Conservation (phyloP, 2,329 filamentous ascomycete species). For the Magnaporthiopsis incrustans region DNA sequence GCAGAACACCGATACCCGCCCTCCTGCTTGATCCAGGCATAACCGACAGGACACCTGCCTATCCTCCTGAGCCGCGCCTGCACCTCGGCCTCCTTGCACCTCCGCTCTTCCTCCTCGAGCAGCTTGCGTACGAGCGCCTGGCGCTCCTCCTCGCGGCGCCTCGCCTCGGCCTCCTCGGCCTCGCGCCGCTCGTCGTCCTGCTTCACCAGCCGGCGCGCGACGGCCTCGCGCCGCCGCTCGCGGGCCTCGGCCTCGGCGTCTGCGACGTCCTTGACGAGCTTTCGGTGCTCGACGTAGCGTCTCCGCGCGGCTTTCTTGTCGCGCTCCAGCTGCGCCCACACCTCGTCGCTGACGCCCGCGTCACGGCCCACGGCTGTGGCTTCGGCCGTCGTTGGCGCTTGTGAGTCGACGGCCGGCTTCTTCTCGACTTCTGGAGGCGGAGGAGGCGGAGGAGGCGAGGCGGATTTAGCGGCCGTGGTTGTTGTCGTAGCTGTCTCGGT, state of each 20-base stretch:
- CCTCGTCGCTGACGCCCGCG: constrained; percentile 46
- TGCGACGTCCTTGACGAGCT: constrained; percentile 21
- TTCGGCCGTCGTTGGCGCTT: no score
- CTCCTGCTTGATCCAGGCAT: constrained; percentile 50
- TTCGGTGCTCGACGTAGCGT: constrained; percentile 27
- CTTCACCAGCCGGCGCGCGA: constrained; percentile 27
- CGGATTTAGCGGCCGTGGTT: not conserved
- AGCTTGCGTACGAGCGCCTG: constrained; percentile 29
- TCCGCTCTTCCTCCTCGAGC: constrained; percentile 28
- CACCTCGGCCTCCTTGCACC: constrained; percentile 29
- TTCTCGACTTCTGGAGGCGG: not conserved
- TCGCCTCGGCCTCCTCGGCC: constrained; percentile 19
- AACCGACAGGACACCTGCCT: constrained; percentile 52
- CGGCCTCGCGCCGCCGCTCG: constrained; percentile 25
- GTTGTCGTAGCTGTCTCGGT: not conserved
- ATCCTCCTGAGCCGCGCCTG: constrained; percentile 36
- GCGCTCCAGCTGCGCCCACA: constrained; percentile 52
- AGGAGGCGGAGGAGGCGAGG: not conserved
- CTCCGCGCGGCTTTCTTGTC: constrained; percentile 34
- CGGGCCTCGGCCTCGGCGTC: constrained; percentile 12
- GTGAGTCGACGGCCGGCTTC: not conserved
- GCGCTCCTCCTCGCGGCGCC: constrained; percentile 20
- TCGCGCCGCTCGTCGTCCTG: constrained; percentile 31
- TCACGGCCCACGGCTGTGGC: constrained; percentile 33
- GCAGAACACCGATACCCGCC: constrained; percentile 55